phyloP scores from a whole-genome alignment of 225 moss, liverwort and hornwort species.

The Antitrichia curtipendula region DNA sequence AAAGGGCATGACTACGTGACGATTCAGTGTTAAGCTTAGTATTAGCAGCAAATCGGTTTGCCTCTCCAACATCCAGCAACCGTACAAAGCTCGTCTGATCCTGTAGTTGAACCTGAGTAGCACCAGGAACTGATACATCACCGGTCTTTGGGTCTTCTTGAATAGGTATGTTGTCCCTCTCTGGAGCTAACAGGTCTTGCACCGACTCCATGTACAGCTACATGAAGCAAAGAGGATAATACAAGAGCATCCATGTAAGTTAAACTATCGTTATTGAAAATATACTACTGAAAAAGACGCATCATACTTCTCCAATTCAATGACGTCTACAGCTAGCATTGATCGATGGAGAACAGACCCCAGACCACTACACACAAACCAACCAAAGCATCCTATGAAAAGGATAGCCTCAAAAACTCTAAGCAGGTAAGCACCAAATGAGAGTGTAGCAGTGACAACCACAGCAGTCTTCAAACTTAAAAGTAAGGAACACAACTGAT shows the following conservation, averaged over 20 bases:
- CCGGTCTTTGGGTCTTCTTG: slow-evolving; percentile 92
- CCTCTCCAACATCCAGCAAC: slow-evolving; percentile 72
- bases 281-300: not conserved
- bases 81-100: slow-evolving; percentile 2
- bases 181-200: slow-evolving; percentile 88
- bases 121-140: slow-evolving; percentile 88
- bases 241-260: not conserved
- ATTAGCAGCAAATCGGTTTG: slow-evolving; percentile 92
- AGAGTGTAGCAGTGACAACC: not conserved
- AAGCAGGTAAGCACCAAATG: not conserved
- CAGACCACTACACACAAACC: not conserved
- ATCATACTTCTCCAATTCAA: not conserved
- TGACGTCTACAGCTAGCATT: not conserved
- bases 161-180: slow-evolving; percentile 88
- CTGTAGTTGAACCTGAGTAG: slow-evolving; percentile 63
- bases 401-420: not conserved
- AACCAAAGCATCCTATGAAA: not conserved
- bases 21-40: slow-evolving; percentile 95
- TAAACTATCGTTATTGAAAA: not conserved
- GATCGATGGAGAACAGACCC: not conserved
- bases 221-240: not conserved
- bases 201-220: slow-evolving; percentile 98
- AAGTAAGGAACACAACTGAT: not conserved
- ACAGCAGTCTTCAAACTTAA: not conserved
- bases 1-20: slow-evolving; percentile 91